Evolutionary conservation across 2,329 filamentous ascomycete species (phyloP).

Genomic region (Aspergillus fructus): DNA sequence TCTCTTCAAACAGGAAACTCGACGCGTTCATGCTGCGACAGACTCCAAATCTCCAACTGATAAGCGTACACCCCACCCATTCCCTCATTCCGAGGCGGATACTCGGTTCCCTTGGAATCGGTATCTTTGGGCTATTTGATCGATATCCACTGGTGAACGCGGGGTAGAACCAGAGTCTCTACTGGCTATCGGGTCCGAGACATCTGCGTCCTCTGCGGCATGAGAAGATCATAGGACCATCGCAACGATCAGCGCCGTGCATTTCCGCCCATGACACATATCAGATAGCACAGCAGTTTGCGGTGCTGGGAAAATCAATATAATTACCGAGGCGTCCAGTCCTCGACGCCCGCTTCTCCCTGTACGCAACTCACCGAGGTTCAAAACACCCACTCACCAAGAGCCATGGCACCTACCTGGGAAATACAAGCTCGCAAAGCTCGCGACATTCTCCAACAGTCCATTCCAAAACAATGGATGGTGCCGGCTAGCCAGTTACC

Average conservation of each 20-base stretch:
- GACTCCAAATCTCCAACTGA: slow-evolving; percentile 1
- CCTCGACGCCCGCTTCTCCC: no score
- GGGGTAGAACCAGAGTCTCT: no score
- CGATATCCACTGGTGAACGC: not conserved
- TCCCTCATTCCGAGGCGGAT: not conserved
- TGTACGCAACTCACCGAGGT: no score
- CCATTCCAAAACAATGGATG: slow-evolving; percentile 38
- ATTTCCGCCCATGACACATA: no score
- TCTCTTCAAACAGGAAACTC: not conserved
- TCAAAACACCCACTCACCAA: not conserved
- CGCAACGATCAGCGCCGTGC: no score
- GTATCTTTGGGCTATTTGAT: not conserved
- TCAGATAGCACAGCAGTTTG: no score
- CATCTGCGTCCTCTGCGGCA: no score
- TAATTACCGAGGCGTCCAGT: no score
- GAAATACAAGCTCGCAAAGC: slow-evolving; percentile 32
- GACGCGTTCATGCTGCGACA: not conserved
- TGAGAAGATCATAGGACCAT: no score
- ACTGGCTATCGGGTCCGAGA: no score
- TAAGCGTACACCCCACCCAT: not conserved
- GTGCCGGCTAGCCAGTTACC: slow-evolving; percentile 29
- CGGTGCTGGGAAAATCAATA: no score
- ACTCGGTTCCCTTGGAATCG: not conserved
- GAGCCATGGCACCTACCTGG: slow-evolving; percentile 30
- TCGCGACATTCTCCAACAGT: slow-evolving; percentile 32